Evolutionary conservation across 768 basidiomycete species (phyloP).

Genomic region (Auriscalpium vulgare): DNA sequence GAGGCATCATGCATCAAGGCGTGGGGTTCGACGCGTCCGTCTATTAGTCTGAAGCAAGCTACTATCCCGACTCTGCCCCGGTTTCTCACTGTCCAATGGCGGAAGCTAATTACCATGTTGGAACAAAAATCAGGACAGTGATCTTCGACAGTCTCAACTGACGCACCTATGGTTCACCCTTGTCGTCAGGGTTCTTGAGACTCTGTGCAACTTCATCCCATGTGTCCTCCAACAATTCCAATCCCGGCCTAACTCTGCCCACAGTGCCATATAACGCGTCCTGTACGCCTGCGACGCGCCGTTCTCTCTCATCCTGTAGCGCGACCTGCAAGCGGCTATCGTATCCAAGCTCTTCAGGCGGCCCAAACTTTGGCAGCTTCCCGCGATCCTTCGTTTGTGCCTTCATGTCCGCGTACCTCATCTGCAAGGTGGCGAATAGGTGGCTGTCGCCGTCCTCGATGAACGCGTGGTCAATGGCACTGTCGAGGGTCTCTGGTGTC

Average conservation of each 20-base stretch:
- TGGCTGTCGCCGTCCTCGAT: not conserved
- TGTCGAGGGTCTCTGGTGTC: conserved; percentile 58
- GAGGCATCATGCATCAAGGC: no score
- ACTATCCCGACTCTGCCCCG: no score
- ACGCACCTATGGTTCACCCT: no score
- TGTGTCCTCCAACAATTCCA: conserved; percentile 13
- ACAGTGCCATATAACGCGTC: conserved; percentile 15
- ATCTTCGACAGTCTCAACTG: no score
- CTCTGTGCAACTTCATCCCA: conserved; percentile 12
- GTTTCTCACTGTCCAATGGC: no score
- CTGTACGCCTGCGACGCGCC: conserved; percentile 5
- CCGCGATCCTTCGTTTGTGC: conserved; percentile 12
- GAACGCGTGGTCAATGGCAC: conserved; percentile 61
- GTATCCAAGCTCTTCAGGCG: not conserved
- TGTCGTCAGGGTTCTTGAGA: not conserved
- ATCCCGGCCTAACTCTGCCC: conserved; percentile 5
- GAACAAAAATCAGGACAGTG: no score
- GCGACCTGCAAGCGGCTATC: not conserved
- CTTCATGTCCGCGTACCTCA: conserved; percentile 12
- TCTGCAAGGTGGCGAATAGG: conserved; percentile 2
- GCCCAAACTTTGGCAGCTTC: conserved; percentile 5
- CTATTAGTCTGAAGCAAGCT: no score
- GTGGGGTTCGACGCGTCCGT: no score
- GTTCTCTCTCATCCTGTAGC: not conserved
- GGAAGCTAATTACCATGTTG: no score